Conservation (phyloP, 202 grass and related monocot genomes). For the Brachypodium distachyon region DNA sequence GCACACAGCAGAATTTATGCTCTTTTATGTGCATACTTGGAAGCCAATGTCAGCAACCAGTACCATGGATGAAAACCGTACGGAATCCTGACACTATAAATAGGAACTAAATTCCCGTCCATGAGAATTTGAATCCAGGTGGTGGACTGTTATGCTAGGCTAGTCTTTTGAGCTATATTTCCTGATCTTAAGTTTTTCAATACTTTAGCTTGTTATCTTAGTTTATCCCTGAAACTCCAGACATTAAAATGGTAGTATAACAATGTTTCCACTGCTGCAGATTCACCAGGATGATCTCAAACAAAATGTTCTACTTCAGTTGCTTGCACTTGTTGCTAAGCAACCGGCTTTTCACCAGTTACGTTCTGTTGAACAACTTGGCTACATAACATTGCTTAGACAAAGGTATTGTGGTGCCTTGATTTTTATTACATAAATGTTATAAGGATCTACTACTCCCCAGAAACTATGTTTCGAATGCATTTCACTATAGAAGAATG, state of each 20-base stretch:
- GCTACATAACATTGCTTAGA: constrained; percentile 68
- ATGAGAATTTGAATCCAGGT: too few species aligned
- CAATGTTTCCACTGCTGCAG: constrained; percentile 27
- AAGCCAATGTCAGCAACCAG: too few species aligned
- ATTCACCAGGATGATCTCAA: constrained; percentile 92
- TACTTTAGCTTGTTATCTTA: not conserved
- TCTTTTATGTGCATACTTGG: too few species aligned
- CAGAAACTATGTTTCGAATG: too few species aligned
- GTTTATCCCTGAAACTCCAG: not conserved
- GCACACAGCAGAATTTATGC: too few species aligned
- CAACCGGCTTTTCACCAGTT: constrained; percentile 95
- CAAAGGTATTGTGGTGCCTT: constrained; percentile 37
- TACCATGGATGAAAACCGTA: too few species aligned
- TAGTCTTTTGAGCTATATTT: not conserved
- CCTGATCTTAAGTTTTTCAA: not conserved
- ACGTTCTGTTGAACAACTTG: constrained; percentile 95
- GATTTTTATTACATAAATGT: not conserved
- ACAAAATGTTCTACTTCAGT: constrained; percentile 79
- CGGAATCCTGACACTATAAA: too few species aligned
- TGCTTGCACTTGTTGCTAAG: constrained; percentile 80
- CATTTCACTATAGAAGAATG: too few species aligned
- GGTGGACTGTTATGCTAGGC: too few species aligned
- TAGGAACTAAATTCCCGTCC: too few species aligned
- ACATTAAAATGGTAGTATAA: too few species aligned
- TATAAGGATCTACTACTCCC: too few species aligned